These are phyloP conservation scores for Cyclotella sp. DNA, from an alignment of 108 stramenopile species.

Conservation along the genomic window DNA sequence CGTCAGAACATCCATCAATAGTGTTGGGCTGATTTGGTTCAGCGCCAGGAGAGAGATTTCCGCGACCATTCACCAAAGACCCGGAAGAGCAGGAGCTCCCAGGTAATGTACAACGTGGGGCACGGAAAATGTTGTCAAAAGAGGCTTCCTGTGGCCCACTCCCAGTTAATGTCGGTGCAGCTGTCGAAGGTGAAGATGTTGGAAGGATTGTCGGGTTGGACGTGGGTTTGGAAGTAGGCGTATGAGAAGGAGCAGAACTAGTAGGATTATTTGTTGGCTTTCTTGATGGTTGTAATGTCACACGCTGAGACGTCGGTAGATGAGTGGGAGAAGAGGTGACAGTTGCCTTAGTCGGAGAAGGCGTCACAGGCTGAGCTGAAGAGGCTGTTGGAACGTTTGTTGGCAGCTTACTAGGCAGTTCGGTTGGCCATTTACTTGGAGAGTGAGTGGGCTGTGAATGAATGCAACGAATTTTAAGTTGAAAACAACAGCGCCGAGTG, in stretches of 20 bases:
- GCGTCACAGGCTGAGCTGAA: not conserved
- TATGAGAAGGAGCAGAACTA: not conserved
- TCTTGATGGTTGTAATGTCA: not conserved
- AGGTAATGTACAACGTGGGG: not conserved
- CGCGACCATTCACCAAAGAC: slow-evolving; percentile 19
- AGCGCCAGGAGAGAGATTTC: not conserved
- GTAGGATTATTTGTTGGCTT: not conserved
- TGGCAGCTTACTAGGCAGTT: not conserved
- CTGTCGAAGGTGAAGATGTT: not conserved
- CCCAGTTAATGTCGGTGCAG: not conserved
- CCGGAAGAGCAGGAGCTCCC: slow-evolving; percentile 14
- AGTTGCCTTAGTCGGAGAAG: not conserved
- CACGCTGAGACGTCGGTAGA: not conserved
- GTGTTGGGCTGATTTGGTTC: slow-evolving; percentile 35
- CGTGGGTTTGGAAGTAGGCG: not conserved
- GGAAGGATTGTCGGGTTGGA: not conserved
- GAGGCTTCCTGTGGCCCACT: slow-evolving; percentile 11
- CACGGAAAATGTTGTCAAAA: slow-evolving; percentile 11
- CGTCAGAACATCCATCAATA: slow-evolving; percentile 32
- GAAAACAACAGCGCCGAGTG: no score
- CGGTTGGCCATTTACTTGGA: no score
- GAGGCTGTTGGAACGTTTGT: not conserved
- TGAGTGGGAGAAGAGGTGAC: not conserved
- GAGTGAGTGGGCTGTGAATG: no score
- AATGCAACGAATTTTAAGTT: no score